These are phyloP conservation scores for Xerocomellus intermedius DNA, from an alignment of 768 basidiomycete genomes.

Conservation along the genomic window DNA sequence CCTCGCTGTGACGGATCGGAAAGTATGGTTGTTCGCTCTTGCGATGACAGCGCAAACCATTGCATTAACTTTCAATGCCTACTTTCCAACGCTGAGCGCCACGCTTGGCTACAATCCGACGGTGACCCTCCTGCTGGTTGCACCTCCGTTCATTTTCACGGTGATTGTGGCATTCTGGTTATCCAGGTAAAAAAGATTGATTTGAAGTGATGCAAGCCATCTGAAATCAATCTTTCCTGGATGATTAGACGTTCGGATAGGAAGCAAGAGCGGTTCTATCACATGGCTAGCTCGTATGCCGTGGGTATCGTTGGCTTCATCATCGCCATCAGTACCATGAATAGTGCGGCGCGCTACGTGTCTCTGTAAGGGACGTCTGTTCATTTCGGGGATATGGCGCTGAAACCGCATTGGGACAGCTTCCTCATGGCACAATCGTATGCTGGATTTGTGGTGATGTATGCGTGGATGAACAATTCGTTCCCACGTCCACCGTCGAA, in stretches of 20 bases:
- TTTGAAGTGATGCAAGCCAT: background rate
- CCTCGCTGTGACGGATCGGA: constrained; percentile 72
- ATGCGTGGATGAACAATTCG: constrained; percentile 51
- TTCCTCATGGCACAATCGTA: constrained; percentile 78
- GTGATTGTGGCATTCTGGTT: constrained; percentile 52
- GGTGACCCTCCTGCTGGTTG: constrained; percentile 68
- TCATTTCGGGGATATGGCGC: constrained; percentile 1
- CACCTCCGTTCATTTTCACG: constrained; percentile 70
- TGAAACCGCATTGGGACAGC: constrained; percentile 33
- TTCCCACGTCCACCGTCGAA: constrained; percentile 81
- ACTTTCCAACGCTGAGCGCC: constrained; percentile 72
- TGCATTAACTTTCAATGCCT: constrained; percentile 75
- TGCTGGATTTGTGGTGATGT: constrained; percentile 66
- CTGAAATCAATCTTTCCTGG: background rate
- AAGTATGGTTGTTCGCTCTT: constrained; percentile 76
- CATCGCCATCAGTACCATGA: constrained; percentile 64
- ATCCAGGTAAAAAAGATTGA: constrained; percentile 39
- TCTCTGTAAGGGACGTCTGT: constrained; percentile 45
- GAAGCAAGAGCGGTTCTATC: constrained; percentile 68
- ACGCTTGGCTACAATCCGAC: constrained; percentile 69
- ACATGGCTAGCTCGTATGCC: constrained; percentile 53
- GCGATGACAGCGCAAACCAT: constrained; percentile 37
- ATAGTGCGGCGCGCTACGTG: constrained; percentile 60
- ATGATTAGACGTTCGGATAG: constrained; percentile 62
- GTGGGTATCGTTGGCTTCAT: constrained; percentile 68